Evolutionary conservation across 495 filamentous ascomycete species (phyloP), one percentile per base, ranked within the genome.

Genomic region (Amphirosellinia nigrospora): DNA sequence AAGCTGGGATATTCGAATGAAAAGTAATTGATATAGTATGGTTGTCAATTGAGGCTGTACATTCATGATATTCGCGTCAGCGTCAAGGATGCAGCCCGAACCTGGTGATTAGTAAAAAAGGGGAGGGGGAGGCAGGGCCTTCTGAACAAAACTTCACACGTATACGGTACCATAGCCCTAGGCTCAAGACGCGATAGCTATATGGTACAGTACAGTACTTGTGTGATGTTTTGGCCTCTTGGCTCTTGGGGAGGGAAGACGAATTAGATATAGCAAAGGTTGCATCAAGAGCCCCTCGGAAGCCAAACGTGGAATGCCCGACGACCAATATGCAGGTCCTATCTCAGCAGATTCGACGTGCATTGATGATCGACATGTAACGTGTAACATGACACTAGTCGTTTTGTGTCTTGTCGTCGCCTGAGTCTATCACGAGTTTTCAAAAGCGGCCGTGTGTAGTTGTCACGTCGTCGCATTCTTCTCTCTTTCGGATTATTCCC

Each of bases 271-370:
- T 45, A 13, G 26, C 8, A 9, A 60, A 10, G 26, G 61, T 32
- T 36, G 36, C 61, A 65, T 28, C 46, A 65, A 65, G n/a, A 30
- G n/a, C 4, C 15, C 16, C 9, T 65, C 63, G 63, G 63, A 52
- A 53, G 46, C 63, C 63, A 21, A 65, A 65, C 30, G 32, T 6
- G 63, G 63, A 65, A 65, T 52, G 63, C 45, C 63, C 45, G 46
- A 53, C 34, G 21, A 19, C 19, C 28, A 64, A 64, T 13, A 64
- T 50, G 43, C 41, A 64, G 43, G 38, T 50, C 61, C 43, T 50
- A 45, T 48, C 45, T 64, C 61, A 28, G 61, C 26, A 64, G 16
- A 48, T 50, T 32, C 61, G 50, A 23, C 41, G 28, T 50, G 63
- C 36, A 41, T 23, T 39, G 36, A n/a, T 53, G 63, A 65, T 65